phyloP scores from a whole-genome alignment of 1,284 basidiomycete species.

The Phellopilus nigrolimitatus region DNA sequence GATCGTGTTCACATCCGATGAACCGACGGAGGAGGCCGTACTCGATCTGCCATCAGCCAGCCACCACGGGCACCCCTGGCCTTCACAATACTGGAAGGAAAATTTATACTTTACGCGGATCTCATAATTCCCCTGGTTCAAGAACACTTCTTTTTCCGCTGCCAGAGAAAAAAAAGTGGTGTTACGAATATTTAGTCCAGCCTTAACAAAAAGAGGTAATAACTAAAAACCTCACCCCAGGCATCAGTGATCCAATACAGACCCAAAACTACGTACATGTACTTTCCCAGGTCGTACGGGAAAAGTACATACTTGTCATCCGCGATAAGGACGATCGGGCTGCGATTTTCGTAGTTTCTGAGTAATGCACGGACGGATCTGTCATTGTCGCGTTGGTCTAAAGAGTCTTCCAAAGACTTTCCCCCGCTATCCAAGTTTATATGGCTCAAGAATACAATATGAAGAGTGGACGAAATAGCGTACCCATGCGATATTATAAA shows the following conservation, averaged over 20 bases:
- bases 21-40: too few species aligned
- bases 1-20: too few species aligned
- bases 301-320: conserved; percentile 69
- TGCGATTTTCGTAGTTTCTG: conserved; percentile 42
- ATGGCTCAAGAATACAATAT: conserved; percentile 3
- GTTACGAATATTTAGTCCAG: background rate
- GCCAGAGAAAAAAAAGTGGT: conserved; percentile 10
- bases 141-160: conserved; percentile 60
- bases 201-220: too few species aligned
- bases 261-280: conserved; percentile 68
- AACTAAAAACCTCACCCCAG: conserved; percentile 52
- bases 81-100: conserved; percentile 73
- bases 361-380: conserved; percentile 65
- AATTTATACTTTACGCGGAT: conserved; percentile 70
- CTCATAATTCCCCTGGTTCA: conserved; percentile 34
- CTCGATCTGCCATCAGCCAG: background rate
- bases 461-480: conserved; percentile 22
- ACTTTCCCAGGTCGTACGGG: conserved; percentile 57
- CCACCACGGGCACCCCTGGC: conserved; percentile 45
- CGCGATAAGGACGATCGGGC: conserved; percentile 60
- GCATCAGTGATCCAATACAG: conserved; percentile 64
- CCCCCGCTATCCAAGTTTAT: conserved; percentile 40
- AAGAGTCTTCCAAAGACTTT: conserved; percentile 48
- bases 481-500: conserved; percentile 79
- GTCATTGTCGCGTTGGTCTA: conserved; percentile 60